Evolutionary conservation across 176 grass and related monocot species (phyloP), one percentile per base, ranked within the genome.

Genomic region (Puya raimondii): DNA sequence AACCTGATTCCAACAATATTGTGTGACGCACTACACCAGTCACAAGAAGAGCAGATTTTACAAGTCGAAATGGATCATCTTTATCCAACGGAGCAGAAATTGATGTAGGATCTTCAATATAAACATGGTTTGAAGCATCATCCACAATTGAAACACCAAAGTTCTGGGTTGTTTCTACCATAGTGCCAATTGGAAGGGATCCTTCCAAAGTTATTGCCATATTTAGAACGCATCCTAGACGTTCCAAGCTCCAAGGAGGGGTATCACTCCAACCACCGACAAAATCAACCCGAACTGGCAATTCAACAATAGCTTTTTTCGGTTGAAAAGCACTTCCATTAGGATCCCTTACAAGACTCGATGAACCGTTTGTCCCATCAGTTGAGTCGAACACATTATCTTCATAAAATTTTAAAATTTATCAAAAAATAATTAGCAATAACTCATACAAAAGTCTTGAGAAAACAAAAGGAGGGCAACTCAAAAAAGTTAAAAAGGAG

Each of bases 221-320:
- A 73, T 96, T 96, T 68, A 96, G 76, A 85, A 96, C 93, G 87
- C 89, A 96, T 67, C 93, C 93, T 66, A 84, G 74, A 71, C 86
- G 81, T 80, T 96, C 88, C 86, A 96, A 85, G 61, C 93, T 96
- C 88, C 88, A 96, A 26, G 93, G 88, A 80, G 93, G 93, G 12
- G 93, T 96, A 71, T 96, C 93, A 69, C 93, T 96, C 93, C 93
- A 96, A 72, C 93, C 88, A n/a, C 93, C 89, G 17, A 92, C 88
- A 29, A 96, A 92, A 51, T 96, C 93, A 73, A 90, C 89, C 63
- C 93, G 86, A 18, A 92, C 93, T 0, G 93, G 93, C 66, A 96
- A 80, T 80, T 89, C 74, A 48, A 92, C 81, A 65, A 66, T 33
- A 54, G 61, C 76, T 72, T 82, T 96, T 85, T 78, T 84, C 47